Base-by-base conservation (phyloP, 768 basidiomycete species). In the Cystobasidium tubakii region DNA sequence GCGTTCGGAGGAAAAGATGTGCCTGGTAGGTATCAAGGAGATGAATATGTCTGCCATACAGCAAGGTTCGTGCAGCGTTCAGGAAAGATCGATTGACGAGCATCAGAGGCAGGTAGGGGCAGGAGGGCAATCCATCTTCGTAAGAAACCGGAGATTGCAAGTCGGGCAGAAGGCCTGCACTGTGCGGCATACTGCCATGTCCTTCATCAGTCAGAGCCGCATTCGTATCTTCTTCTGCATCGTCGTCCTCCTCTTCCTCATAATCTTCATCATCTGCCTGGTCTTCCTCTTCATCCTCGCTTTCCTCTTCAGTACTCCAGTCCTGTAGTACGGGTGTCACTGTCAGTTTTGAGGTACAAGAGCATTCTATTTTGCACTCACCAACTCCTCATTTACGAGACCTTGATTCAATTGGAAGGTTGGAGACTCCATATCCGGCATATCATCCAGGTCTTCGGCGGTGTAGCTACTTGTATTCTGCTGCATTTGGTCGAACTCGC, bases 1-100 rank as follows among this genome's bases (percentile, higher is more conserved):
- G 43, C 13, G 63, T 73, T 1, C 60, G 63, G 1, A 34, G 73
- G 2, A 19, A 39, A 34, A 69, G 67, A 4, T 44, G 67, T 1
- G 46, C 66, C 27, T 36, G 67, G 15, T 25, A 72, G 44, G 6
- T 23, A n/a, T 74, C 57, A 0, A 66, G 31, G 36, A 54, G 10
- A 60, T 57, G 25, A 6, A 74, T 46, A n/a, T 27, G 29, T 1
- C 73, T 27, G 15, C 43, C 62, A 64, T 78, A 79, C 7, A 79
- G 57, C 23, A 50, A 13, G 33, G 74, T 66, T 33, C 79, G 71
- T 1, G 74, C 31, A 1, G 76, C 76, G 54, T 77, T 75, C 0
- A 79, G 67, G 71, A 79, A 78, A 6, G 76, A 42, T n/a, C 77
- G 72, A n/a, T 64, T 73, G 64, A 77, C 27, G 73, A 72, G 72